A percentile compares a stretch with the other conserved stretches of the same genome.
Conservation (phyloP, 805 yeast species). For the Yarrowia sp. region DNA sequence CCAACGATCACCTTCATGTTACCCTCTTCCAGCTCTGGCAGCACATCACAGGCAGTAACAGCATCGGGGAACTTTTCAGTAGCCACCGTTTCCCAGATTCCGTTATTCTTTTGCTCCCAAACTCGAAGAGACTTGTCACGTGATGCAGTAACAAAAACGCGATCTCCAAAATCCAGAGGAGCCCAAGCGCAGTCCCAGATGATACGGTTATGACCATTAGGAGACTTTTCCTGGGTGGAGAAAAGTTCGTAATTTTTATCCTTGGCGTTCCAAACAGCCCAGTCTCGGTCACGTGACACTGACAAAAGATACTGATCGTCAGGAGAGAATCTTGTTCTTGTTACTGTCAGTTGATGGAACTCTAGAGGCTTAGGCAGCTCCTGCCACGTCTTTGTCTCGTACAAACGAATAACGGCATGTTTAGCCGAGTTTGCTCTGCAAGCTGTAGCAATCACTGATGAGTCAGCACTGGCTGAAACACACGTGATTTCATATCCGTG, state of each 20-base stretch:
- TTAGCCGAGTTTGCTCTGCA: constrained; percentile 80
- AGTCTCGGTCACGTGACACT: constrained; percentile 87
- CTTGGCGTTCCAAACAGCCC: constrained; percentile 65
- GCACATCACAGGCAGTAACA: constrained; percentile 63
- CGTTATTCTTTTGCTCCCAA: constrained; percentile 52
- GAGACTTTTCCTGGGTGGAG: constrained; percentile 47
- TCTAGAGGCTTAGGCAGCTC: constrained; percentile 57
- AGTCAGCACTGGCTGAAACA: constrained; percentile 66
- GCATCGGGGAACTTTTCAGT: constrained; percentile 52
- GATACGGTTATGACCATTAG: constrained; percentile 76
- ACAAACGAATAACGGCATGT: constrained; percentile 83
- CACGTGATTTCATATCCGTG: constrained; percentile 94
- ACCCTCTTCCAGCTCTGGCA: constrained; percentile 37
- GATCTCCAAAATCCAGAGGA: constrained; percentile 41
- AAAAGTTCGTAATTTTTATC: constrained; percentile 42
- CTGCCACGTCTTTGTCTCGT: constrained; percentile 58
- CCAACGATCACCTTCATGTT: constrained; percentile 55
- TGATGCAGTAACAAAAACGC: constrained; percentile 73
- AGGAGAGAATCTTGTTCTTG: constrained; percentile 73
- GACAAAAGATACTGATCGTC: constrained; percentile 63
- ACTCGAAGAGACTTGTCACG: constrained; percentile 78
- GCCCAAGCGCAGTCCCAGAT: constrained; percentile 96
- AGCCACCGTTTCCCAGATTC: constrained; percentile 40
- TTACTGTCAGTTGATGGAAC: constrained; percentile 82
- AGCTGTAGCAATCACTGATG: constrained; percentile 74